Conservation (phyloP, 208 protist genomes). For the Leishmania arabica region DNA sequence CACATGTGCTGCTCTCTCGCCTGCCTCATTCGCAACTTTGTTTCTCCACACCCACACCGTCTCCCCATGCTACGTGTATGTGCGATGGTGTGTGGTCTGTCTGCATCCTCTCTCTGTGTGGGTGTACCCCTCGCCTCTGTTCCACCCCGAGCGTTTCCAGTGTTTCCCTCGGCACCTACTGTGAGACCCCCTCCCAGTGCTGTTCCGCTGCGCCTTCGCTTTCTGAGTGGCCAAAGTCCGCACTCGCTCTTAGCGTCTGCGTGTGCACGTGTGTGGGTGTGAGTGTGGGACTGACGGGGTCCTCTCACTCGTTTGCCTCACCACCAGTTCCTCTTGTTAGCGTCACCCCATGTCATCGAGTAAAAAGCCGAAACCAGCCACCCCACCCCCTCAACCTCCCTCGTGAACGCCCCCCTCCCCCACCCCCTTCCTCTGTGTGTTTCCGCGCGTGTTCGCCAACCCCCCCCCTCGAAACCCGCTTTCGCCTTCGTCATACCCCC, state of each 20-base stretch:
- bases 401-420: no score
- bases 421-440: no score
- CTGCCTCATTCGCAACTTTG: background rate
- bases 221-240: no score
- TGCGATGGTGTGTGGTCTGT: background rate
- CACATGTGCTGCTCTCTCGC: background rate
- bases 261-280: no score
- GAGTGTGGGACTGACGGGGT: no score
- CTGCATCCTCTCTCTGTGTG: background rate
- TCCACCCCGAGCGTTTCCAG: no score
- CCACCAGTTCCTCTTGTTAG: background rate
- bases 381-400: no score
- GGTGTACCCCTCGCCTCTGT: no score
- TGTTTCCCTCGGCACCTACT: background rate
- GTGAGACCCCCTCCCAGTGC: no score
- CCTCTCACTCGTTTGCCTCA: background rate
- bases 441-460: background rate
- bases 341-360: background rate
- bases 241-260: no score
- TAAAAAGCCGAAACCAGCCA: background rate
- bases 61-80: background rate
- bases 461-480: no score
- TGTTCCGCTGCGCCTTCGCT: no score
- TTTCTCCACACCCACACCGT: background rate
- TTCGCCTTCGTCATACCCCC: background rate